Evolutionary conservation across 23 red algal genomes (phyloP), one percentile per base, ranked within the genome.

Genomic region (Cyanidiococcus yangmingshanensis): DNA sequence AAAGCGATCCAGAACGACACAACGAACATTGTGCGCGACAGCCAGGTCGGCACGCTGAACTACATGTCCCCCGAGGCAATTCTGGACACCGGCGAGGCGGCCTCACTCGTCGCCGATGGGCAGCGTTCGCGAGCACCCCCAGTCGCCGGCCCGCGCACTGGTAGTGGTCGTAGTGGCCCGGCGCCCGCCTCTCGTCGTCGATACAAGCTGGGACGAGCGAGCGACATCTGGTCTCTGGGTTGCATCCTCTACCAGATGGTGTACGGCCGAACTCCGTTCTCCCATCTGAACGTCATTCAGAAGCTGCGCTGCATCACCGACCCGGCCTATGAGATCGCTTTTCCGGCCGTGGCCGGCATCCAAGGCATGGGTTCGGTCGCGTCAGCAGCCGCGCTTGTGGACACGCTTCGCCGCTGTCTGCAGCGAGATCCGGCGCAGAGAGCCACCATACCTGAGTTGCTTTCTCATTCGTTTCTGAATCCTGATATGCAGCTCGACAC

Each of bases 41-140:
- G 80, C 2, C 94, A 84, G 26, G 79, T 91, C 39, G 94, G 94
- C 24, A 98, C 94, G 2, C 94, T 88, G 2, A 98, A 98, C 82
- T 98, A 92, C 79, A 98, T 98, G 94, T 86, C 85, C 50, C 94
- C 94, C 2, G 94, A 98, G 58, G 87, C 94, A 27, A 37, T 92
- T 39, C 79, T 86, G 58, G 76, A 50, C 40, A 50, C 39, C 75
- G 40, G 40, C 75, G 41, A 77, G 39, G 45, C 45, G 21, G 45
- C 45, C 21, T 54, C 45, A 7, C 12, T 21, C 21, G 45, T 7
- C 45, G 75, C 39, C 75, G 40, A 40, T 40, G 37, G 37, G 21
- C 38, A 45, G 38, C 21, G 2, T n/a, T 2, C 77, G 21, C 7
- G 1, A 33, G 36, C 18, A 24, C 45, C 45, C 45, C n/a, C n/a